Conservation (phyloP, 1,284 basidiomycete genomes). For the Garcileccinum viscosum region DNA sequence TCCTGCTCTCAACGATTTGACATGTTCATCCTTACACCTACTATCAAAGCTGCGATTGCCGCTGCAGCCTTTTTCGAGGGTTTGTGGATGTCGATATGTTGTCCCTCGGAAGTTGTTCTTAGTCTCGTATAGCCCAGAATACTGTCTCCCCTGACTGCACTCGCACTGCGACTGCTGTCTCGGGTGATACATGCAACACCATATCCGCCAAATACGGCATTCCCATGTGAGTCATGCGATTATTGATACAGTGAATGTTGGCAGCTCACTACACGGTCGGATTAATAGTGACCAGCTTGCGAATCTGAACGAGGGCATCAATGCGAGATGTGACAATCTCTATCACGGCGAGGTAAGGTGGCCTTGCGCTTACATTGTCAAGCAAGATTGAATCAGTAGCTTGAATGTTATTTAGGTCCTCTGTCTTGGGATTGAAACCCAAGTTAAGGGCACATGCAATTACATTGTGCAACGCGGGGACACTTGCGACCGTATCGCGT, state of each 20-base stretch:
- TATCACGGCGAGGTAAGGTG: neutral
- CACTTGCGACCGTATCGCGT: neutral
- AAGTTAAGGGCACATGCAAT: no score
- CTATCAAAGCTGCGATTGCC: neutral
- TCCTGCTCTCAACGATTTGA: neutral
- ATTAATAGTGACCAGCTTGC: neutral
- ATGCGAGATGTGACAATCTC: neutral
- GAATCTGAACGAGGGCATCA: neutral
- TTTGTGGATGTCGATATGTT: neutral
- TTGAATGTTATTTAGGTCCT: neutral
- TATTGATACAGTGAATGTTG: neutral
- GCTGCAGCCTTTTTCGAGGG: neutral
- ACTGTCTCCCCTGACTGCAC: neutral
- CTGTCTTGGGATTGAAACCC: no score
- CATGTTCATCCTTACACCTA: neutral
- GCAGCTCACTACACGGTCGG: neutral
- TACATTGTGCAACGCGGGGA: neutral
- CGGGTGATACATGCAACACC: neutral
- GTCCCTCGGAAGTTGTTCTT: neutral
- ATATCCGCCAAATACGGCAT: neutral
- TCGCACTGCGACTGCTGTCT: neutral
- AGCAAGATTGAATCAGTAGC: neutral
- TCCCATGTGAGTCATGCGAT: neutral
- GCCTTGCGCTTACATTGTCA: neutral
- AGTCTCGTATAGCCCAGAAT: neutral